phyloP scores from a whole-genome alignment of 768 basidiomycete genomes.

The Boletellus sp. region DNA sequence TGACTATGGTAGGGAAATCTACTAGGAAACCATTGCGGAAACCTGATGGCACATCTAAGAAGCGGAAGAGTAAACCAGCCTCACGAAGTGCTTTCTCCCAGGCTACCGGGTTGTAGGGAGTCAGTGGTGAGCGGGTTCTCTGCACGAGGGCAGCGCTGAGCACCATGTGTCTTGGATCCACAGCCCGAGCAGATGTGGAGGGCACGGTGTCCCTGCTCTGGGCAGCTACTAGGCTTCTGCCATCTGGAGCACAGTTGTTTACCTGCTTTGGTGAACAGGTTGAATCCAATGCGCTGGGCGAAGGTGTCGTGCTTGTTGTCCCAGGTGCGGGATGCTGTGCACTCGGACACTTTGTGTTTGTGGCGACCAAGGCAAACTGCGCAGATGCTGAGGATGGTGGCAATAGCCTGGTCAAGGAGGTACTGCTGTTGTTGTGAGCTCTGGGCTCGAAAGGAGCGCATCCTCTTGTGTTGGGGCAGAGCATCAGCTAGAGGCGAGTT shows the following conservation, averaged over 20 bases:
- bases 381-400: conserved; percentile 13
- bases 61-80: neutral
- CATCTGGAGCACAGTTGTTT: conserved; percentile 4
- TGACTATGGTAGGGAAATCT: conserved; percentile 3
- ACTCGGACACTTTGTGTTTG: conserved; percentile 23
- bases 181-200: conserved; percentile 13
- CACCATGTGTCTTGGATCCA: neutral
- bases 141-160: conserved; percentile 4
- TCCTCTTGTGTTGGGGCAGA: neutral
- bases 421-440: neutral
- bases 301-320: conserved; percentile 13
- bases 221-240: neutral
- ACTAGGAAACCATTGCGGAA: neutral
- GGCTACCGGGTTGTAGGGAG: neutral
- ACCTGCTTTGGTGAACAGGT: conserved; percentile 16
- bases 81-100: neutral
- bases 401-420: neutral
- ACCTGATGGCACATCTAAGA: neutral
- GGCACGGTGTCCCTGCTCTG: neutral
- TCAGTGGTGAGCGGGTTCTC: conserved; percentile 1
- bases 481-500: neutral
- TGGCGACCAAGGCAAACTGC: conserved; percentile 34
- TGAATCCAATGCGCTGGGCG: neutral
- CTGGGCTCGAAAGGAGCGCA: neutral
- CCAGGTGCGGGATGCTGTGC: conserved; percentile 18